Evolutionary conservation across 768 basidiomycete species (phyloP), one percentile per base, ranked within the genome.

Genomic region (Hygrocybe punicea): DNA sequence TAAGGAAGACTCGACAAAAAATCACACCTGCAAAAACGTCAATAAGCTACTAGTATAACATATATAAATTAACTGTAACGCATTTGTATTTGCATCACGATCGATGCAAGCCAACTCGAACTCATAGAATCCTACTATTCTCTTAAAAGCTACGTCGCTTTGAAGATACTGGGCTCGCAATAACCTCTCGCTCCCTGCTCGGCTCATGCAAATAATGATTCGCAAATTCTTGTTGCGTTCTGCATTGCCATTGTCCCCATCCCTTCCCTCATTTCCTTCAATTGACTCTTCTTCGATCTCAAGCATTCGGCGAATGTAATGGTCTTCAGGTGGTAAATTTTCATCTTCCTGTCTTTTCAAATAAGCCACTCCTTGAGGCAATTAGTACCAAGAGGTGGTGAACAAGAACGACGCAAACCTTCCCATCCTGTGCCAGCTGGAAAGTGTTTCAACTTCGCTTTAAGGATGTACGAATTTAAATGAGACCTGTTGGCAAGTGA

Each of bases 131-230:
- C 62, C 69, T n/a, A 62, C 50, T 16, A 69, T 55, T 4, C 65
- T 54, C 49, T 64, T 64, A 60, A 66, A 69, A 2, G 13, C 61
- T 44, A 70, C 70, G 50, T 71, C 64, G 42, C 67, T 65, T 36
- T 69, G 67, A 1, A 69, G 21, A 35, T 66, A 67, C 13, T 59
- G 60, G 5, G 64, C 57, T n/a, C 33, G 9, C 1, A 57, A 44
- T 11, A 70, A 56, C 1, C 63, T 34, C 2, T 46, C 48, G 45
- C 67, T 70, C 16, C 53, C 58, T 34, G 60, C 53, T 6, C 44
- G 50, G 4, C 56, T 60, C 66, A 69, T 70, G 55, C 69, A 70
- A 17, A 70, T 47, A 14, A 65, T 51, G 6, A 69, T 62, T 5
- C 62, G 63, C 1, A 70, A 25, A 1, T 34, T 6, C n/a, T 40